Conservation (phyloP, 2,329 filamentous ascomycete species). For the Seiridium cupressi region DNA sequence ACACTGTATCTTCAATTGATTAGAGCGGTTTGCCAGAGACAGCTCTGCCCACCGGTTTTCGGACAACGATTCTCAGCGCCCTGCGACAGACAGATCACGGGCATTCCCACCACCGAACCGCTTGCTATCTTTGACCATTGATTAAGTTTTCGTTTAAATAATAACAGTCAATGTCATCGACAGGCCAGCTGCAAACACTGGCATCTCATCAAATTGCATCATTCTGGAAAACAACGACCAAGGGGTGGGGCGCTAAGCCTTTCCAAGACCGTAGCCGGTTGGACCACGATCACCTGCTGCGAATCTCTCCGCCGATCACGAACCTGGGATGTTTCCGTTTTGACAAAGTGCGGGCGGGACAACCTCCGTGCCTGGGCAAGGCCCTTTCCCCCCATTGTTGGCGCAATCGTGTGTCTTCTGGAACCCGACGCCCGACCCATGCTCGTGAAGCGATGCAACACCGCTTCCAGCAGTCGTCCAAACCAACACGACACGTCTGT, state of each 20-base stretch:
- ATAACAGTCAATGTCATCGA: not conserved
- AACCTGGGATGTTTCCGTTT: constrained; percentile 14
- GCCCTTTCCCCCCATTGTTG: not conserved
- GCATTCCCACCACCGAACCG: not conserved
- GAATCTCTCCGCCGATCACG: constrained; percentile 13
- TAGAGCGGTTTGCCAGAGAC: too few species aligned
- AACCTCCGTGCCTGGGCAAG: constrained; percentile 4
- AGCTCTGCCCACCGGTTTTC: too few species aligned
- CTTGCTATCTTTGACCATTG: too few species aligned
- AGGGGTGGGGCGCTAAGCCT: constrained; percentile 8
- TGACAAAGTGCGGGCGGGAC: constrained; percentile 1
- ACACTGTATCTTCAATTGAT: too few species aligned
- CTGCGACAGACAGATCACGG: not conserved
- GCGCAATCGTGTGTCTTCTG: not conserved
- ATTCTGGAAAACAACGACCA: constrained; percentile 7
- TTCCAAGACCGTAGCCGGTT: constrained; percentile 3
- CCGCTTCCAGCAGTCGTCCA: not conserved
- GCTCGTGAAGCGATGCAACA: not conserved
- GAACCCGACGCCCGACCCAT: not conserved
- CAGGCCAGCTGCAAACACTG: not conserved
- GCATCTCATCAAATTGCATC: constrained; percentile 5
- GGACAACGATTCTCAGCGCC: too few species aligned
- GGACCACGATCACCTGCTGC: constrained; percentile 13
- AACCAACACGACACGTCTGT: not conserved
- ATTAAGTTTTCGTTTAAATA: not conserved